Evolutionary conservation across 2,329 filamentous ascomycete species (phyloP), one percentile per base, ranked within the genome.

Genomic region (Epichloe hybrida): DNA sequence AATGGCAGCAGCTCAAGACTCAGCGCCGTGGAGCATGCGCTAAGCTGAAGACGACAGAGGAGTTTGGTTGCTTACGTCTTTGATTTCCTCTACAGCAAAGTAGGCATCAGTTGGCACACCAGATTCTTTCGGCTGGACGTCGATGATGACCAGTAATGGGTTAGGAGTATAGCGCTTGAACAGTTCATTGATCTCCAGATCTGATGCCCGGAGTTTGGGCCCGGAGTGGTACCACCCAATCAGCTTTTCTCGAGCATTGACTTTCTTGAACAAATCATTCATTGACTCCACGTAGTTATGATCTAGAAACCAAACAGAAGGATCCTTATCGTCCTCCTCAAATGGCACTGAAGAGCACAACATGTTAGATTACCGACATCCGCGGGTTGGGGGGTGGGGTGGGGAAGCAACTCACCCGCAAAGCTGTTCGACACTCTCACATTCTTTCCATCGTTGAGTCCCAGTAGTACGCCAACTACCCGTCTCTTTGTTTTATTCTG

Each of bases 231-330:
- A 98, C 93, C 93, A 98, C 64, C 93, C 93, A 77, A 98, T 94
- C 68, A 98, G 79, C 81, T 97, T 97, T 75, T 98, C 93, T 57
- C 88, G 79, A 54, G 93, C 93, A 74, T 98, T 98, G 77, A 98
- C 90, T 74, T 97, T 97, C 77, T 98, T 98, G 80, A 98, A 98
- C 93, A 98, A 98, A 70, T 97, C 93, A 73, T 93, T 95, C 93
- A 98, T 98, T 61, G 85, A 88, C 72, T 98, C 93, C 69, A 98
- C 87, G 64, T 96, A 98, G 79, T 97, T 97, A 78, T 98, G 93
- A 69, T 98, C 93, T 57, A 98, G 73, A 68, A 97, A 98, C 93
- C 93, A 98, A 66, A 98, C 93, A 37, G 91, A 94, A 3, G 91
- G 91, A 66, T 98, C 90, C 72, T 95, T 95, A 63, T 96, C 93